These are phyloP conservation scores for Rhynchospora tenuis DNA, from an alignment of 176 grass and related monocot genomes.

Conservation along the genomic window DNA sequence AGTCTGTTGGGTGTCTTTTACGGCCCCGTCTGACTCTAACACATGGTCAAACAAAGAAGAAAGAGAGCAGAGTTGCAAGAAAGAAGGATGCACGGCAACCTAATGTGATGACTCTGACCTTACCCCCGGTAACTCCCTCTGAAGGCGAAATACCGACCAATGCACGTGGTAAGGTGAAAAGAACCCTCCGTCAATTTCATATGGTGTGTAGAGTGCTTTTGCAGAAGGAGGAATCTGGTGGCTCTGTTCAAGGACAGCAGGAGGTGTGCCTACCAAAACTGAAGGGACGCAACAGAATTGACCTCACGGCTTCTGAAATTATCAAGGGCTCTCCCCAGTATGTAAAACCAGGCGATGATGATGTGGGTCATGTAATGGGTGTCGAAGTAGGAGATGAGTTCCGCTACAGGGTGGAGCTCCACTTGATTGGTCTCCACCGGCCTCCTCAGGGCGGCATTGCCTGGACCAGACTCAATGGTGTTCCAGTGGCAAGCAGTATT, in stretches of 20 bases:
- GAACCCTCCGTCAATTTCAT: neutral
- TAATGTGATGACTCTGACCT: neutral
- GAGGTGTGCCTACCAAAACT: neutral
- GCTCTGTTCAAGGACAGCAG: neutral
- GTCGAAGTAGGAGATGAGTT: conserved; percentile 78
- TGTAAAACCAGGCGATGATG: conserved; percentile 21
- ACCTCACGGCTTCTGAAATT: conserved; percentile 35
- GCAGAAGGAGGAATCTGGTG: conserved; percentile 1
- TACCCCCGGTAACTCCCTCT: neutral
- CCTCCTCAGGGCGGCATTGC: conserved; percentile 54
- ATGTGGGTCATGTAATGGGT: conserved; percentile 45
- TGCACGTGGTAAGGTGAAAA: neutral
- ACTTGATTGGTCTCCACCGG: conserved; percentile 58
- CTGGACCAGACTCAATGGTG: conserved; percentile 18
- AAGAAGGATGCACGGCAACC: neutral
- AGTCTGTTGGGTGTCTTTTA: neutral
- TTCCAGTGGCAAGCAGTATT: conserved; percentile 48
- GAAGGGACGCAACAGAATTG: conserved; percentile 30
- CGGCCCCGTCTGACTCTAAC: neutral
- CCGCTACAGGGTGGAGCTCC: conserved; percentile 49
- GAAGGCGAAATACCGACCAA: neutral
- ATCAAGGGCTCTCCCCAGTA: conserved; percentile 27
- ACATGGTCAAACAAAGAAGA: neutral
- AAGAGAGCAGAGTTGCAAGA: neutral
- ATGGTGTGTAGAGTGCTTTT: neutral